A percentile compares a stretch with the other conserved stretches of the same genome.
Conservation (phyloP, 192 early-diverging fungal genomes). For the Coemansia guatemalensis region DNA sequence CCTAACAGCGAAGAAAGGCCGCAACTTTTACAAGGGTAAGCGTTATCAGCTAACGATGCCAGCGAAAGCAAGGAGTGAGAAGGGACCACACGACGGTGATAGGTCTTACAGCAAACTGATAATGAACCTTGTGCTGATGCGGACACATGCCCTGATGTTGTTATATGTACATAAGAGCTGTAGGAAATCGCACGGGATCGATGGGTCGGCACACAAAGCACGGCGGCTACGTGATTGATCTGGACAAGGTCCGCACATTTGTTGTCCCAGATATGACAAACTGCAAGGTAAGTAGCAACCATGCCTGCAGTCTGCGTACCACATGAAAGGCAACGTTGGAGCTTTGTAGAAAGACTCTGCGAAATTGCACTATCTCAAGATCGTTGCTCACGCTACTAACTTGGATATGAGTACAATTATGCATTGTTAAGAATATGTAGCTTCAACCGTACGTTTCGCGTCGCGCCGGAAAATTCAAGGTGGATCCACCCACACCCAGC, state of each 20-base stretch:
- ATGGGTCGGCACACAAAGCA: constrained; percentile 57
- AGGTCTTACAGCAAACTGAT: neutral
- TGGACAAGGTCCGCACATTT: constrained; percentile 52
- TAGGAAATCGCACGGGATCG: constrained; percentile 52
- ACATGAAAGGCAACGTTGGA: neutral
- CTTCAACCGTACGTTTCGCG: constrained; percentile 53
- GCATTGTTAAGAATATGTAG: constrained; percentile 10
- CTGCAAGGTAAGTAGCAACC: constrained; percentile 34
- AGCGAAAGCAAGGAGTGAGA: neutral
- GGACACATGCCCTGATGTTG: neutral
- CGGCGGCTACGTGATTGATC: constrained; percentile 43
- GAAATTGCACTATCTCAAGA: neutral
- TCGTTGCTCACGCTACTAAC: neutral
- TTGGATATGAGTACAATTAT: neutral
- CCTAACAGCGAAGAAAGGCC: constrained; percentile 54
- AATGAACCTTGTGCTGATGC: neutral
- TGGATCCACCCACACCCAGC: constrained; percentile 29
- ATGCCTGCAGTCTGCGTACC: too few relatives aligned
- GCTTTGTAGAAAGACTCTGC: neutral
- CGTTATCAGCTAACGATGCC: neutral
- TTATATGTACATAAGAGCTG: neutral
- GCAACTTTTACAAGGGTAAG: constrained; percentile 54
- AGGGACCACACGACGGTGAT: neutral
- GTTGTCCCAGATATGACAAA: constrained; percentile 46
- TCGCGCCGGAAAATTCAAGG: constrained; percentile 41